Evolutionary conservation across 345 rosid species (phyloP).

Genomic region (Salix koriyanagi): DNA sequence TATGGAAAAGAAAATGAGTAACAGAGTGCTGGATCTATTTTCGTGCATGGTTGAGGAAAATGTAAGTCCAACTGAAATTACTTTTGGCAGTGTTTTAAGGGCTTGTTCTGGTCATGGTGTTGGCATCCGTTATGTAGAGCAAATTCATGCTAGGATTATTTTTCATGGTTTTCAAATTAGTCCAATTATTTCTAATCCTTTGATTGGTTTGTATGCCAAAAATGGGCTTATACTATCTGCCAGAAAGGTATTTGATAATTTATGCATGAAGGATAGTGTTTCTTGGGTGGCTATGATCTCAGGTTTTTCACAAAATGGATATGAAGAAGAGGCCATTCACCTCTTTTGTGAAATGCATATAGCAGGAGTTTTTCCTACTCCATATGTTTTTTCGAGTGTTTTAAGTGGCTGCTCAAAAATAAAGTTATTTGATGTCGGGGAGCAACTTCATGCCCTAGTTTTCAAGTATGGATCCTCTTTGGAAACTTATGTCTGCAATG

Average conservation of each 20-base stretch:
- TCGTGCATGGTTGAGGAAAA: slow-evolving; percentile 42
- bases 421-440: slow-evolving; percentile 47
- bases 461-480: slow-evolving; percentile 64
- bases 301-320: slow-evolving; percentile 61
- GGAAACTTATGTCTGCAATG: slow-evolving; percentile 75
- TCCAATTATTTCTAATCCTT: slow-evolving; percentile 49
- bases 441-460: slow-evolving; percentile 70
- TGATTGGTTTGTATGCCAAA: slow-evolving; percentile 68
- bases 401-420: slow-evolving; percentile 73
- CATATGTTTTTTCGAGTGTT: slow-evolving; percentile 75
- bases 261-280: slow-evolving; percentile 53
- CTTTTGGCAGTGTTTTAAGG: slow-evolving; percentile 42
- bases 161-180: slow-evolving; percentile 47
- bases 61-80: slow-evolving; percentile 40
- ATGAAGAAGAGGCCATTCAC: slow-evolving; percentile 50
- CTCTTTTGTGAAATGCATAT: slow-evolving; percentile 59
- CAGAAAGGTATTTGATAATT: slow-evolving; percentile 50
- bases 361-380: slow-evolving; percentile 50
- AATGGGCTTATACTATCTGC: slow-evolving; percentile 49
- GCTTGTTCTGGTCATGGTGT: slow-evolving; percentile 37
- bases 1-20: slow-evolving; percentile 32
- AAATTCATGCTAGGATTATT: slow-evolving; percentile 65
- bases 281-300: slow-evolving; percentile 89
- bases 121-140: slow-evolving; percentile 37
- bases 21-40: slow-evolving; percentile 33